Evolutionary conservation across 768 basidiomycete species (phyloP), one percentile per base, ranked within the genome.

Genomic region (Dioszegia aurantiaca): DNA sequence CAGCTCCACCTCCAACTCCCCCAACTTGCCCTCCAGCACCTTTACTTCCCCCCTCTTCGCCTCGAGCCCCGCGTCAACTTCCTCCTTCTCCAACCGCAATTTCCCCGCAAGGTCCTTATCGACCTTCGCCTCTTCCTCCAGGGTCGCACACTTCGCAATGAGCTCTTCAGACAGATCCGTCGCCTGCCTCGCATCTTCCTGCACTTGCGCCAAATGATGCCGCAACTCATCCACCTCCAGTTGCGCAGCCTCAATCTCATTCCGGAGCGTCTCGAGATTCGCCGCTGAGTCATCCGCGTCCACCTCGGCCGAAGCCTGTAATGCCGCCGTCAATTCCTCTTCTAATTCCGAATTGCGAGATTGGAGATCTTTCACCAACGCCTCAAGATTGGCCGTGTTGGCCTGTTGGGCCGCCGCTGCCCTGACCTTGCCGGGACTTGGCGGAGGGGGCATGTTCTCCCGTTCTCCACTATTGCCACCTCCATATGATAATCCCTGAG

Each of bases 361-460:
- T 23, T 73, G 82, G 27, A 90, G 77, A 21, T 85, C 82, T 48
- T 80, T 79, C 58, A 86, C 88, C 71, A 90, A 88, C 55, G 83
- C 83, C 69, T 89, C 86, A 9, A 88, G 79, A 1, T 85, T 57
- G 14, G 37, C 42, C 46, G 65, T 65, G 17, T n/a, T n/a, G n/a
- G n/a, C n/a, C n/a, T 1, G 56, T 58, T n/a, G n/a, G n/a, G 59
- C 51, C 2, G 63, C 55, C 9, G 58, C 55, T 39, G 56, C 36
- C 28, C 42, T 82, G 30, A 89, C 63, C 55, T 72, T 69, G 30
- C 60, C 48, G 6, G 73, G 75, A 48, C 69, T 71, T 1, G 75
- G 68, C 14, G 73, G 73, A 3, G 75, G 73, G 12, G 73, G 73
- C 75, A 74, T 74, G 54, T 61, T 62, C 16, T 74, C 73, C 27